Percentiles rank a stretch among this genome's conserved stretches.
phyloP scores from a whole-genome alignment of 164 flowering plant species.

The Dillenia turbinata region DNA sequence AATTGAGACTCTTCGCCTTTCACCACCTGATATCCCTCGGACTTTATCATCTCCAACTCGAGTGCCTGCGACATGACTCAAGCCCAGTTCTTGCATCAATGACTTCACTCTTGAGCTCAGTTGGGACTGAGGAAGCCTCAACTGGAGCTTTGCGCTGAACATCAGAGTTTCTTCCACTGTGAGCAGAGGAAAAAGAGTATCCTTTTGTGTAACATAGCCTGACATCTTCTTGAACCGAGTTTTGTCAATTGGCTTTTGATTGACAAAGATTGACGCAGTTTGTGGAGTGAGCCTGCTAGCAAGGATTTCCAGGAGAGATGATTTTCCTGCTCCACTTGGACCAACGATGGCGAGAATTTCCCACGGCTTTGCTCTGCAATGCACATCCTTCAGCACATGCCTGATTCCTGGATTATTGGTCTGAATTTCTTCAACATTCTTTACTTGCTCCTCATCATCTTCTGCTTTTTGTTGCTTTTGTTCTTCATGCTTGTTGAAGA shows the following conservation, averaged over 20 bases:
- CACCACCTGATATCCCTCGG: slow-evolving; percentile 95
- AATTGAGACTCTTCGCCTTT: slow-evolving; percentile 83
- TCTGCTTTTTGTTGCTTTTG: neutral
- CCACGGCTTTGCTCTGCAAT: slow-evolving; percentile 73
- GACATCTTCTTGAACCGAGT: slow-evolving; percentile 64
- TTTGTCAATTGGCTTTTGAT: slow-evolving; percentile 43
- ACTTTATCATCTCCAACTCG: slow-evolving; percentile 67
- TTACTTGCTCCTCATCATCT: slow-evolving; percentile 3
- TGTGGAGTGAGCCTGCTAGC: slow-evolving; percentile 60
- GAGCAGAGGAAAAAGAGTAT: slow-evolving; percentile 80
- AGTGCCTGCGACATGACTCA: slow-evolving; percentile 48
- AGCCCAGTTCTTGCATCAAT: slow-evolving; percentile 65
- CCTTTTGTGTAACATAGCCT: slow-evolving; percentile 88
- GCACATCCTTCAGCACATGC: slow-evolving; percentile 55
- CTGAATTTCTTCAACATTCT: slow-evolving; percentile 1
- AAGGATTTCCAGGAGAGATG: slow-evolving; percentile 68
- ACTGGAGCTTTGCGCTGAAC: slow-evolving; percentile 72
- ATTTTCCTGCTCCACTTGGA: slow-evolving; percentile 95
- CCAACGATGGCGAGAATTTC: slow-evolving; percentile 89
- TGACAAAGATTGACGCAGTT: slow-evolving; percentile 44
- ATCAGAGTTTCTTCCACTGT: slow-evolving; percentile 85
- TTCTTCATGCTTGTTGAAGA: slow-evolving; percentile 22
- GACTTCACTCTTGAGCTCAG: slow-evolving; percentile 42
- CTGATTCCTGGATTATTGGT: slow-evolving; percentile 10
- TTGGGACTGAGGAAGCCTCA: slow-evolving; percentile 32